Conservation (phyloP, 768 basidiomycete genomes). For the Tremella yokohamensis region DNA sequence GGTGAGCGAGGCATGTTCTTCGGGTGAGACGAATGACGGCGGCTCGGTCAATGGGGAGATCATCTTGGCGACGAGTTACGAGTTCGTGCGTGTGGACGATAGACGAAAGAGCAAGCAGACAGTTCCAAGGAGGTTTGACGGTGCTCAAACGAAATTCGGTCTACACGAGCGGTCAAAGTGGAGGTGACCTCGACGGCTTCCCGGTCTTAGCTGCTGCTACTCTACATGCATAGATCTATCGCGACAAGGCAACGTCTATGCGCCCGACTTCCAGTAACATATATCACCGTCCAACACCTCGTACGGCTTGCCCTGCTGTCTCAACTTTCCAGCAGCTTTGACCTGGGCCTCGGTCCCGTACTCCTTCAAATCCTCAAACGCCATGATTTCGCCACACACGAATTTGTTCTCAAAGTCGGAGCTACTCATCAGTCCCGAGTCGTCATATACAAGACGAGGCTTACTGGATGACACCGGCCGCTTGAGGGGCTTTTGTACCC, state of each 20-base stretch:
- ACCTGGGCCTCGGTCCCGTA: slow-evolving; percentile 84
- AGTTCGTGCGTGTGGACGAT: background rate
- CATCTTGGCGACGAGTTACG: background rate
- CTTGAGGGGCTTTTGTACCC: slow-evolving; percentile 92
- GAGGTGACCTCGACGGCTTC: background rate
- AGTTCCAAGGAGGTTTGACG: too few relatives aligned
- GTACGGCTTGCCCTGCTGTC: slow-evolving; percentile 92
- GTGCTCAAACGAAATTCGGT: background rate
- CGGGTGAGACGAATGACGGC: slow-evolving; percentile 54
- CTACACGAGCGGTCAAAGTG: background rate
- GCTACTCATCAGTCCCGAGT: slow-evolving; percentile 52
- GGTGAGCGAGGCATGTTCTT: slow-evolving; percentile 66
- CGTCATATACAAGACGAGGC: slow-evolving; percentile 32
- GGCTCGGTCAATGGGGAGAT: background rate
- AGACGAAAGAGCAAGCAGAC: too few relatives aligned
- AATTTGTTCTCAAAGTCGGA: slow-evolving; percentile 98
- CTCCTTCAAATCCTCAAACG: slow-evolving; percentile 83
- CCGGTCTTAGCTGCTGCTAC: background rate
- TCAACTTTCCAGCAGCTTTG: slow-evolving; percentile 86
- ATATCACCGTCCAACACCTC: slow-evolving; percentile 49
- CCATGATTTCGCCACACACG: slow-evolving; percentile 95
- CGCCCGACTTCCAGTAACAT: slow-evolving; percentile 46
- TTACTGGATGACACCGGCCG: slow-evolving; percentile 96
- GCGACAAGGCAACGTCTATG: slow-evolving; percentile 12
- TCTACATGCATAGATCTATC: slow-evolving; percentile 4